Evolutionary conservation across 1,284 basidiomycete genomes (phyloP).

Genomic region (Ustilago hordei): DNA sequence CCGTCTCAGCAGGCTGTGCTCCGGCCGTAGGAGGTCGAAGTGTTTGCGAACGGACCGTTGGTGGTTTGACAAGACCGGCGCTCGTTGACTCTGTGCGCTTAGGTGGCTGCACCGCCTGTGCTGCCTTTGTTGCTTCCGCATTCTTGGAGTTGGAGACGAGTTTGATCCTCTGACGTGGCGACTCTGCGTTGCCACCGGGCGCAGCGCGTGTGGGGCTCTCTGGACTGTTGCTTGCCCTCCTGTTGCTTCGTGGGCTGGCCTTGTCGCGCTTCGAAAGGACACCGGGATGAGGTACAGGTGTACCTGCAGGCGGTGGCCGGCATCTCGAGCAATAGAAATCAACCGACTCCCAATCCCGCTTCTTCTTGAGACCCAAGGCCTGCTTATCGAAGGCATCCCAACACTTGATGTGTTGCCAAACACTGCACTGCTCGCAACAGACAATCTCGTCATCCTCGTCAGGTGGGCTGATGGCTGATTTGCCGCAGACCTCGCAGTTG

Average conservation of each 20-base stretch:
- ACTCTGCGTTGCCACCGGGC: slow-evolving; percentile 14
- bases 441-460: slow-evolving; percentile 81
- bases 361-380: slow-evolving; percentile 36
- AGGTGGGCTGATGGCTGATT: slow-evolving; percentile 75
- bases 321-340: slow-evolving; percentile 63
- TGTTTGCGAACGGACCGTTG: slow-evolving; percentile 29
- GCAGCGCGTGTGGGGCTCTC: slow-evolving; percentile 27
- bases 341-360: slow-evolving; percentile 55
- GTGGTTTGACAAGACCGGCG: slow-evolving; percentile 20
- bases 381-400: slow-evolving; percentile 65
- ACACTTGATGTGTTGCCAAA: slow-evolving; percentile 74
- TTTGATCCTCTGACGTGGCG: slow-evolving; percentile 40
- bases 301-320: slow-evolving; percentile 39
- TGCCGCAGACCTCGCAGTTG: slow-evolving; percentile 83
- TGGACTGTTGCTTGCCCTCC: slow-evolving; percentile 23
- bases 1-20: slow-evolving; percentile 38
- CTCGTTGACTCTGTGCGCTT: neutral
- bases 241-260: slow-evolving; percentile 34
- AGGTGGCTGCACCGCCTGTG: neutral
- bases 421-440: slow-evolving; percentile 81
- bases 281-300: slow-evolving; percentile 36
- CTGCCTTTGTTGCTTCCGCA: slow-evolving; percentile 7
- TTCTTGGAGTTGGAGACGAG: slow-evolving; percentile 19
- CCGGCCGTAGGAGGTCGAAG: slow-evolving; percentile 22
- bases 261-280: slow-evolving; percentile 28